Evolutionary conservation across 2,329 filamentous ascomycete species (phyloP).

Genomic region (Monilinia fructigena): DNA sequence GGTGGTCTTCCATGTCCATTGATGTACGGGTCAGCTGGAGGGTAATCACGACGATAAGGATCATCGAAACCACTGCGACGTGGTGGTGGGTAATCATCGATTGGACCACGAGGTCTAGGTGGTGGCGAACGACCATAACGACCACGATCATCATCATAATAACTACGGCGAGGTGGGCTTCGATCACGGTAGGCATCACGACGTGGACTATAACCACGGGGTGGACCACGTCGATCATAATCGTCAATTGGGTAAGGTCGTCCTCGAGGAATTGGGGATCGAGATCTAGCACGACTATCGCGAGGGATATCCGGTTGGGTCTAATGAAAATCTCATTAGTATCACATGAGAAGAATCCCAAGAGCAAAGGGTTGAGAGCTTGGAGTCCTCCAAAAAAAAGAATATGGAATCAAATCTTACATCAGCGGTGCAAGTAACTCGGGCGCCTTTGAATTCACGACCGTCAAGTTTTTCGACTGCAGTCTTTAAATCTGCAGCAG

Average conservation of each 20-base stretch:
- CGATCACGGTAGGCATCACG: slow-evolving; percentile 83
- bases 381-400: slow-evolving; percentile 23
- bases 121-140: slow-evolving; percentile 81
- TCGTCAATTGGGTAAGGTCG: slow-evolving; percentile 74
- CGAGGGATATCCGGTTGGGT: slow-evolving; percentile 73
- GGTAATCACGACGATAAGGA: slow-evolving; percentile 69
- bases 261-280: slow-evolving; percentile 64
- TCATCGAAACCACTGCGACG: slow-evolving; percentile 71
- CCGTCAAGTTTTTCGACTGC: slow-evolving; percentile 94
- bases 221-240: slow-evolving; percentile 79
- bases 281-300: slow-evolving; percentile 69
- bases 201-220: slow-evolving; percentile 82
- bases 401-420: slow-evolving; percentile 52
- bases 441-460: slow-evolving; percentile 86
- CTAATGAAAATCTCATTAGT: slow-evolving; percentile 47
- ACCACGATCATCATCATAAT: slow-evolving; percentile 78
- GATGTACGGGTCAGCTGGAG: slow-evolving; percentile 55
- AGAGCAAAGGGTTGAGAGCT: slow-evolving; percentile 27
- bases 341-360: not conserved
- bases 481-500: slow-evolving; percentile 79
- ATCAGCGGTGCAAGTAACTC: slow-evolving; percentile 83
- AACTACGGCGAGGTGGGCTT: slow-evolving; percentile 76
- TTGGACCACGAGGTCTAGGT: slow-evolving; percentile 60
- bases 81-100: slow-evolving; percentile 75
- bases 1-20: slow-evolving; percentile 50